Evolutionary conservation across 805 yeast genomes (phyloP).

Genomic region (Pichia membranifaciens): DNA sequence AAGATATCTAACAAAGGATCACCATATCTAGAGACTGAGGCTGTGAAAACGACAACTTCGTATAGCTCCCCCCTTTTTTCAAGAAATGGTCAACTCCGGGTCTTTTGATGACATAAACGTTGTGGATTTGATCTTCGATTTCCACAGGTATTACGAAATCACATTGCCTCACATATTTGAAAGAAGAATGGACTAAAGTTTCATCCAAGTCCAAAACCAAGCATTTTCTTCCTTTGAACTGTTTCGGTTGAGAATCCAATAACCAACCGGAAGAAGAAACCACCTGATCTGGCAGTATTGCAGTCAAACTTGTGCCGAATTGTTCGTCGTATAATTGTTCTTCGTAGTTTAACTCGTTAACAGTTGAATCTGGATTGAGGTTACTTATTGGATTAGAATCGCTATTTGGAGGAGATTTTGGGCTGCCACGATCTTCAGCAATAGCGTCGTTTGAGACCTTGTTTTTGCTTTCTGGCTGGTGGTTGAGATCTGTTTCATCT

Average conservation of each 20-base stretch:
- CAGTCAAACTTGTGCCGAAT: conserved; percentile 47
- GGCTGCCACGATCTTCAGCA: too few relatives aligned
- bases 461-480: neutral
- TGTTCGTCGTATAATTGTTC: conserved; percentile 21
- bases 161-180: conserved; percentile 84
- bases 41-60: conserved; percentile 96
- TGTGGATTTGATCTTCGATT: conserved; percentile 86
- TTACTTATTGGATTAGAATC: conserved; percentile 5
- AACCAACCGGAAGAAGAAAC: conserved; percentile 58
- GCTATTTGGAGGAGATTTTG: too few relatives aligned
- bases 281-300: conserved; percentile 66
- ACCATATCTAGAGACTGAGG: conserved; percentile 91
- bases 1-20: conserved; percentile 89
- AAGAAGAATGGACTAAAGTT: conserved; percentile 92
- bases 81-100: conserved; percentile 97
- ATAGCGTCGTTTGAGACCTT: neutral
- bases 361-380: conserved; percentile 3
- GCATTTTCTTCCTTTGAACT: conserved; percentile 67
- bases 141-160: conserved; percentile 98
- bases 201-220: conserved; percentile 90
- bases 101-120: conserved; percentile 92
- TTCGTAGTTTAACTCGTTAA: conserved; percentile 14
- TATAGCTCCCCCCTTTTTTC: conserved; percentile 75
- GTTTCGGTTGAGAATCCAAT: conserved; percentile 47
- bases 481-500: conserved; percentile 12